Conservation (phyloP, 2,329 filamentous ascomycete species). For the Fusarium fujikuroi region DNA sequence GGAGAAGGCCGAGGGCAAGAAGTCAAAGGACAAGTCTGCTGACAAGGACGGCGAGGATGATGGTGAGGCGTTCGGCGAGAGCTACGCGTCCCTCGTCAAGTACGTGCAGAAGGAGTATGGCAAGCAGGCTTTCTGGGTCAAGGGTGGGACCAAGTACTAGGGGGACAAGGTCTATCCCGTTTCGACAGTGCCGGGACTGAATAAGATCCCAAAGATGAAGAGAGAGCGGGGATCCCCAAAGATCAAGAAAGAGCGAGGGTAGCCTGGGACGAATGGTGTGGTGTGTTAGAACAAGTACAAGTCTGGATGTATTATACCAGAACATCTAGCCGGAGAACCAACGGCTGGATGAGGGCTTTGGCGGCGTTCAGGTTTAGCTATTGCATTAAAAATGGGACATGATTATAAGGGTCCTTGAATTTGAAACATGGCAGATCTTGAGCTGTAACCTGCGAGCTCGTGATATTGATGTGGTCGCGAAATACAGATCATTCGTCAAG, state of each 20-base stretch:
- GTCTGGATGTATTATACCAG: slow-evolving; percentile 54
- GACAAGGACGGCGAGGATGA: slow-evolving; percentile 60
- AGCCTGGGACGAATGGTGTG: not conserved
- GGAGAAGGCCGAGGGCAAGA: slow-evolving; percentile 63
- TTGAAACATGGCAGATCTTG: slow-evolving; percentile 17
- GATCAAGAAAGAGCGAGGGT: slow-evolving; percentile 6
- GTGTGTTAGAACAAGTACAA: slow-evolving; percentile 42
- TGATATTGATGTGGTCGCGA: not conserved
- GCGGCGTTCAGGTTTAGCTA: slow-evolving; percentile 53
- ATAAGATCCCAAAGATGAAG: not conserved
- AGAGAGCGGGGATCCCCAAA: slow-evolving; percentile 1
- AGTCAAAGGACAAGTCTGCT: slow-evolving; percentile 57
- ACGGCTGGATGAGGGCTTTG: slow-evolving; percentile 48
- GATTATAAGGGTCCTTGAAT: slow-evolving; percentile 36
- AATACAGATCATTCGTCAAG: not conserved
- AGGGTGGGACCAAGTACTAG: slow-evolving; percentile 49
- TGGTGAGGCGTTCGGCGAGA: slow-evolving; percentile 70
- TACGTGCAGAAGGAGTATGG: slow-evolving; percentile 72
- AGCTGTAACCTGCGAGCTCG: slow-evolving; percentile 4
- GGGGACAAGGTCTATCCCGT: not conserved
- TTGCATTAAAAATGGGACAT: slow-evolving; percentile 46
- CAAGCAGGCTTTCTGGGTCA: slow-evolving; percentile 65
- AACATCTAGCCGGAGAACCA: slow-evolving; percentile 42
- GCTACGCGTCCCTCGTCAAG: slow-evolving; percentile 73
- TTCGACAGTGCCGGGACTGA: not conserved